Percentiles rank a stretch among this genome's conserved stretches.
Conservation (phyloP, 768 basidiomycete species). For the Ramaria rubella region DNA sequence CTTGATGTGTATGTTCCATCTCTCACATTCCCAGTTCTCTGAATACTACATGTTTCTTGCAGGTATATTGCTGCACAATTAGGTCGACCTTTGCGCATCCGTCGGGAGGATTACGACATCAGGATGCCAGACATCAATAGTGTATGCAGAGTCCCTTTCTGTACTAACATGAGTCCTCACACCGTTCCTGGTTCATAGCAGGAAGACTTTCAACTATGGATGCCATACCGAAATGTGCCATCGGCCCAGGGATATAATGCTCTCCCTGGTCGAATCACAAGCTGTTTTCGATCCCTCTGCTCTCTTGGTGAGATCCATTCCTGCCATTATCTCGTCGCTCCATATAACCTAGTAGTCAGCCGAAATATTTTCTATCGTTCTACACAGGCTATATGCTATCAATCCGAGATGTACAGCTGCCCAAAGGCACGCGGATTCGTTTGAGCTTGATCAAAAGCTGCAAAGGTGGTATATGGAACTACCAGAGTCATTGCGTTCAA, state of each 20-base stretch:
- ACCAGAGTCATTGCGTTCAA: conserved; percentile 51
- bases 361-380: background rate
- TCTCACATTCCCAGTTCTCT: conserved; percentile 25
- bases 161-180: background rate
- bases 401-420: background rate
- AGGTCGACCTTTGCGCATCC: conserved; percentile 64
- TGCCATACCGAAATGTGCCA: conserved; percentile 1
- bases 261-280: conserved; percentile 47
- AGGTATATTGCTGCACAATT: conserved; percentile 4
- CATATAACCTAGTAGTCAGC: background rate
- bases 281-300: conserved; percentile 33
- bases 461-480: conserved; percentile 74
- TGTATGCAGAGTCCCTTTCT: conserved; percentile 28
- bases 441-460: conserved; percentile 53
- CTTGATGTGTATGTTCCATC: conserved; percentile 64
- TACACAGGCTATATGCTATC: background rate
- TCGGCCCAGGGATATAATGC: conserved; percentile 15
- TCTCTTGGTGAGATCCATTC: background rate
- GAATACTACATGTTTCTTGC: background rate
- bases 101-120: conserved; percentile 74
- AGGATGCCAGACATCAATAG: conserved; percentile 54
- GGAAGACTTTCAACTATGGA: conserved; percentile 59
- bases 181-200: conserved; percentile 29
- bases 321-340: background rate
- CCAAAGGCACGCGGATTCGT: conserved; percentile 44